Percentiles rank a stretch among this genome's conserved stretches.
These are phyloP conservation scores for Botrytis medusae DNA, from an alignment of 2,329 filamentous ascomycete species.

Conservation along the genomic window DNA sequence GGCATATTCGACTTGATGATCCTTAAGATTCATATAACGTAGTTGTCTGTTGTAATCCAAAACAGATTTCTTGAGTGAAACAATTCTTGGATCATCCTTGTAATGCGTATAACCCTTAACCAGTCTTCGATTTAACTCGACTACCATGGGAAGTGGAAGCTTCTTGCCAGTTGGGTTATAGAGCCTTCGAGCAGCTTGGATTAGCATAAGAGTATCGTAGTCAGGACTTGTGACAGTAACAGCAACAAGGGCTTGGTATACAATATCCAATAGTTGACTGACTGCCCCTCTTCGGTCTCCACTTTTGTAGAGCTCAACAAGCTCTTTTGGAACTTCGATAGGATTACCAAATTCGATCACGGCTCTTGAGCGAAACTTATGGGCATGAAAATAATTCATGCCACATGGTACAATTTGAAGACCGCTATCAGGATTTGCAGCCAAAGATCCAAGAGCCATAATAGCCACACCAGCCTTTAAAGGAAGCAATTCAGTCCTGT, in stretches of 20 bases:
- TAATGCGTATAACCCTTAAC: constrained; percentile 72
- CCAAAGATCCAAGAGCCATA: constrained; percentile 91
- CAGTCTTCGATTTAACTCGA: constrained; percentile 83
- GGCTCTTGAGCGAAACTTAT: constrained; percentile 95
- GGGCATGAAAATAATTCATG: constrained; percentile 99
- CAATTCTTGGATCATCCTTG: constrained; percentile 26
- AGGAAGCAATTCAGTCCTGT: constrained; percentile 85
- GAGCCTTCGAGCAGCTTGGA: constrained; percentile 87
- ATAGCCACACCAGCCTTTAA: constrained; percentile 93
- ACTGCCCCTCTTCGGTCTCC: constrained; percentile 86
- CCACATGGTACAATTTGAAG: constrained; percentile 94
- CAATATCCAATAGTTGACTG: constrained; percentile 72
- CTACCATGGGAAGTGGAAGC: constrained; percentile 28
- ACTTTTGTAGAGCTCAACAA: constrained; percentile 81
- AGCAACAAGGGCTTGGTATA: constrained; percentile 63
- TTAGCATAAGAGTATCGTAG: constrained; percentile 86
- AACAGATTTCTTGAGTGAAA: constrained; percentile 25
- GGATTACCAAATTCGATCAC: constrained; percentile 94
- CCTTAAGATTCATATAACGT: constrained; percentile 26
- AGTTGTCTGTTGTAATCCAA: constrained; percentile 63
- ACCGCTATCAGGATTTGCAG: constrained; percentile 73
- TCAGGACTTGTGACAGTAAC: constrained; percentile 94
- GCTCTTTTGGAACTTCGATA: constrained; percentile 76
- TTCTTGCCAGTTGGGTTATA: constrained; percentile 73
- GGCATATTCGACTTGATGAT: constrained; percentile 28